These are phyloP conservation scores for Brassica hybrid DNA, from an alignment of 441 rosid species.

Conservation along the genomic window DNA sequence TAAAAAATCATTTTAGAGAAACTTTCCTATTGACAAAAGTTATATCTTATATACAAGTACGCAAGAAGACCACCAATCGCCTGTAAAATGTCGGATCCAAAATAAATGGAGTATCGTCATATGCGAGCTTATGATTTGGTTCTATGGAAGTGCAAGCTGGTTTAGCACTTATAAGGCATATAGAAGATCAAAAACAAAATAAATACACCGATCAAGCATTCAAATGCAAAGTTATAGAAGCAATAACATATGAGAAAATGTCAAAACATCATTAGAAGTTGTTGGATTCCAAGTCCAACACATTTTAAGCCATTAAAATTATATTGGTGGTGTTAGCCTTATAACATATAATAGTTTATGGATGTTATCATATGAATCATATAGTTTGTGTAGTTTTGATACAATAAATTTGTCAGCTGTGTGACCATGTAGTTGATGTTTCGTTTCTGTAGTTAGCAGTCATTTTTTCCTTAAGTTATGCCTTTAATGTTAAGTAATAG, in stretches of 20 bases:
- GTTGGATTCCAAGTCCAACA: neutral
- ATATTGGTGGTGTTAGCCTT: neutral
- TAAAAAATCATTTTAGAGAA: no score
- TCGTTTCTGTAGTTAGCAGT: neutral
- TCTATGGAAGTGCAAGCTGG: neutral
- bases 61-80: neutral
- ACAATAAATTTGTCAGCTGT: neutral
- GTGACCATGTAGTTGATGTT: neutral
- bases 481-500: neutral
- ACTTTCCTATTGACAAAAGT: no score
- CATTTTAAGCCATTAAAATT: neutral
- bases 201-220: neutral
- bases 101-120: neutral
- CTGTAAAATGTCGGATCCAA: neutral
- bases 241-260: neutral
- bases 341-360: neutral
- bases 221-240: neutral
- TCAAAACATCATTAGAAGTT: neutral
- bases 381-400: neutral
- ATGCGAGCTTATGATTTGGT: neutral
- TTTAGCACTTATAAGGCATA: neutral
- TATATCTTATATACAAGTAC: neutral
- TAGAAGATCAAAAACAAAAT: neutral
- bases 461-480: neutral
- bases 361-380: neutral